phyloP scores from a whole-genome alignment of 768 basidiomycete genomes.

The Sarcodon aspratus region DNA sequence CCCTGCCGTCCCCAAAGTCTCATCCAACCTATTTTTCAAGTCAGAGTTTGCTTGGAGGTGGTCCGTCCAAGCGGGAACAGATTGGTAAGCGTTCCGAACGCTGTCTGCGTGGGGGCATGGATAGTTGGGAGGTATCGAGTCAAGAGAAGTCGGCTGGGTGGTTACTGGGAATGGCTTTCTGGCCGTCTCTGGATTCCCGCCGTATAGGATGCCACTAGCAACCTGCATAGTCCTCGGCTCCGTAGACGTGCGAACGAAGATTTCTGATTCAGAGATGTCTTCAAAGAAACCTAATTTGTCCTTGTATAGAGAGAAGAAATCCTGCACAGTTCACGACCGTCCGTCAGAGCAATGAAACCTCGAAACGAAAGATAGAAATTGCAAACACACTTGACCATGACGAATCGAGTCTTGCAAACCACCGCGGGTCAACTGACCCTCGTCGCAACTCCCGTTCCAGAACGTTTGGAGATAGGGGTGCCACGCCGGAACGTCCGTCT shows the following conservation, averaged over 20 bases:
- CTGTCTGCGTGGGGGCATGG: slow-evolving; percentile 28
- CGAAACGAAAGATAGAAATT: too few relatives aligned
- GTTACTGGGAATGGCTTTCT: slow-evolving; percentile 24
- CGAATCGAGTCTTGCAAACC: slow-evolving; percentile 29
- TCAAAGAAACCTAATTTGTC: slow-evolving; percentile 24
- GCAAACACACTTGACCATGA: slow-evolving; percentile 27
- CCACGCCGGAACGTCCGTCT: slow-evolving; percentile 23
- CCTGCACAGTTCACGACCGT: slow-evolving; percentile 15
- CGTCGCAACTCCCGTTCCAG: slow-evolving; percentile 38
- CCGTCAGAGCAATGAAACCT: too few relatives aligned
- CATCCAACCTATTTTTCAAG: slow-evolving; percentile 25
- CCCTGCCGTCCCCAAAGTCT: slow-evolving; percentile 27
- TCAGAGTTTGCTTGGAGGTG: slow-evolving; percentile 26
- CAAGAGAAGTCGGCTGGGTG: slow-evolving; percentile 32
- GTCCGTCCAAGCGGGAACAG: slow-evolving; percentile 33
- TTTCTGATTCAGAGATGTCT: slow-evolving; percentile 21
- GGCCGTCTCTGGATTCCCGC: slow-evolving; percentile 28
- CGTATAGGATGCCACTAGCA: slow-evolving; percentile 30
- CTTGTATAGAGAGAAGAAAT: slow-evolving; percentile 34
- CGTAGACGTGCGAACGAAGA: slow-evolving; percentile 32
- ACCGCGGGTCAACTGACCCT: slow-evolving; percentile 33
- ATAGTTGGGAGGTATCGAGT: slow-evolving; percentile 34
- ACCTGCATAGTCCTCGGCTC: slow-evolving; percentile 38
- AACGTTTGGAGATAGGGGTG: slow-evolving; percentile 33
- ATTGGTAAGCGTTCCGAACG: slow-evolving; percentile 29